Base-by-base conservation (phyloP, 331 rosid genomes). In the Pyracantha coccinea region DNA sequence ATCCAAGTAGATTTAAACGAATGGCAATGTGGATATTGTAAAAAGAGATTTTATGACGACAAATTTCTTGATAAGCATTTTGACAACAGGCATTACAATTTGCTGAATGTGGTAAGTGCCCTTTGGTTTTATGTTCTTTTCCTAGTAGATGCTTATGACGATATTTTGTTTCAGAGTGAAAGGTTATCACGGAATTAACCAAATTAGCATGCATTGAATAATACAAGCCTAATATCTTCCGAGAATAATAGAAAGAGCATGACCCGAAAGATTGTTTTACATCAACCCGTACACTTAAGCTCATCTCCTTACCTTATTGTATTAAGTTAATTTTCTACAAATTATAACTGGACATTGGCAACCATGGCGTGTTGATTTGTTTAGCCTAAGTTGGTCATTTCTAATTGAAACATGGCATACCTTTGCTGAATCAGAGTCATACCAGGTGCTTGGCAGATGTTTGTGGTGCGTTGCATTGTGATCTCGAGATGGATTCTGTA, bases 1-100 rank as follows among this genome's bases (percentile, higher is more conserved):
- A 77, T 89, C 77, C 86, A 50, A 73, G n/a, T 87, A 2, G 93
- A 94, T 79, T 67, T 77, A 78, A 57, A 89, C 63, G 97, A 94
- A 67, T 94, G 99, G 99, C 87, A 68, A 52, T 94, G 99, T 85
- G 99, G 97, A 82, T 94, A 89, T 86, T 94, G 99, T 82, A 92
- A 68, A 83, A 94, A 94, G 83, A 88, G 92, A 77, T 94, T 94
- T 77, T 93, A 89, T 5, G 97, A 87, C 23, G 99, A 91, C 78
- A 91, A 82, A 65, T 68, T 86, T 82, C 90, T 91, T 17, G 97
- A 91, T 81, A 87, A 70, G 80, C 95, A 91, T 85, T 91, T 86
- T 60, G 91, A 89, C 79, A 85, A 85, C 78, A 87, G 92, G 79
- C 97, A 91, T 69, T 80, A 84, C 79, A 81, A 88, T 85, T 84